A percentile compares a stretch with the other conserved stretches of the same genome.
These are phyloP conservation scores for Prunus mongolica DNA, from an alignment of 306 rosid species.

Conservation along the genomic window DNA sequence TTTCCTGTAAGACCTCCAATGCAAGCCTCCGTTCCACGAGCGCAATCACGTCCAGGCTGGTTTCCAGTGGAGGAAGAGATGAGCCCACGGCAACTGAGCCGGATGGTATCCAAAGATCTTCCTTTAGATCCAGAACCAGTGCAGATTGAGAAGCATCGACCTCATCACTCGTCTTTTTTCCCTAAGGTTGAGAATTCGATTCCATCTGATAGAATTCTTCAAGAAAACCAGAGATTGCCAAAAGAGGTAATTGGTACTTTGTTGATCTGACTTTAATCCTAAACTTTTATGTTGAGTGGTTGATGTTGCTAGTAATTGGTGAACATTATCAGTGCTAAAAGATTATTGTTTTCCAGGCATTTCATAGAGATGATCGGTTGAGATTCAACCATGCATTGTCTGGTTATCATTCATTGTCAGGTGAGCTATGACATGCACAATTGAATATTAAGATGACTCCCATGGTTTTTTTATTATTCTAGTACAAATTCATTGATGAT, in stretches of 20 bases:
- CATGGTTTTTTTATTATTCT: neutral
- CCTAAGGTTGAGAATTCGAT: constrained; percentile 67
- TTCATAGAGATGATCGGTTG: constrained; percentile 79
- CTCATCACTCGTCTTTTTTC: constrained; percentile 67
- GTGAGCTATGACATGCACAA: constrained; percentile 44
- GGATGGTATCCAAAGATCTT: constrained; percentile 64
- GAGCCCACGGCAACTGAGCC: constrained; percentile 64
- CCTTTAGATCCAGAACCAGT: constrained; percentile 65
- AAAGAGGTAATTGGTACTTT: constrained; percentile 59
- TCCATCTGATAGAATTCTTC: constrained; percentile 68
- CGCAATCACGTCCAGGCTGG: constrained; percentile 68
- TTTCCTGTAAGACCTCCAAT: constrained; percentile 61
- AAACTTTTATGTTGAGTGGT: constrained; percentile 12
- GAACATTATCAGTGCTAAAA: constrained; percentile 7
- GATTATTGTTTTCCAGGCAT: constrained; percentile 54
- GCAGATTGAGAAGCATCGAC: constrained; percentile 67
- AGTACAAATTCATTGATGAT: neutral
- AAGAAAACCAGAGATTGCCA: constrained; percentile 64
- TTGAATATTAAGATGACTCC: constrained; percentile 13
- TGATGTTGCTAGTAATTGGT: constrained; percentile 12
- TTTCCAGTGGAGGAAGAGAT: constrained; percentile 86
- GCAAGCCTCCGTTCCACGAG: constrained; percentile 58
- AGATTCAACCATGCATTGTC: constrained; percentile 59
- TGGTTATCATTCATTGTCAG: constrained; percentile 60
- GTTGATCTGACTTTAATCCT: constrained; percentile 23